These are phyloP conservation scores for Amanita rimosa DNA, from an alignment of 768 basidiomycete genomes.

Conservation along the genomic window DNA sequence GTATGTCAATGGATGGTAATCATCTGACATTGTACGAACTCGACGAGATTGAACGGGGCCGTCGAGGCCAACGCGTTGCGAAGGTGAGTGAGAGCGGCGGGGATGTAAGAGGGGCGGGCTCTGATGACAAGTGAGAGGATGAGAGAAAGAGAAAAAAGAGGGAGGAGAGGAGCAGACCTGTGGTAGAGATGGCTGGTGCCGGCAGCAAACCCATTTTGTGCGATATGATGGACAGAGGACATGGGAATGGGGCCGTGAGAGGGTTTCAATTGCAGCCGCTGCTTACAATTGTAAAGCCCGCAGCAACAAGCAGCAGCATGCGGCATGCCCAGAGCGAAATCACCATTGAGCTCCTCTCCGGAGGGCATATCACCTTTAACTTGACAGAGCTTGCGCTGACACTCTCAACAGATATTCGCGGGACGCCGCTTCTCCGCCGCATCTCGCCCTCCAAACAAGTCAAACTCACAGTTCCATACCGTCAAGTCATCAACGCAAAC, in stretches of 20 bases:
- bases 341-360: constrained; percentile 7
- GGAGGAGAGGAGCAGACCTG: constrained; percentile 26
- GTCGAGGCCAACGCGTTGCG: constrained; percentile 26
- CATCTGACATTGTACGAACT: constrained; percentile 31
- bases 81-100: constrained; percentile 49
- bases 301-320: background rate
- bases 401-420: constrained; percentile 10
- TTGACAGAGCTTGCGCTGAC: constrained; percentile 9
- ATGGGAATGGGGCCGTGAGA: constrained; percentile 10
- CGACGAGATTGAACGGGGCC: constrained; percentile 48
- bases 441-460: background rate
- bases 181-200: constrained; percentile 85
- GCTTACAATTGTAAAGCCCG: too few relatives aligned
- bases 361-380: constrained; percentile 8
- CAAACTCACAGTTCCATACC: constrained; percentile 16
- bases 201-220: constrained; percentile 60
- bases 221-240: constrained; percentile 47
- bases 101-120: constrained; percentile 76
- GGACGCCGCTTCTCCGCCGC: background rate
- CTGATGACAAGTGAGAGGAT: constrained; percentile 23
- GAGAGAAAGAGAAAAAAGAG: background rate
- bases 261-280: too few relatives aligned
- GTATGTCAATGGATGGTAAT: background rate
- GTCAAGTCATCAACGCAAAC: constrained; percentile 45
- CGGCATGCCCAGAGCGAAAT: constrained; percentile 7